A percentile compares a stretch with the other conserved stretches of the same genome.
Evolutionary conservation across 805 yeast genomes (phyloP).

Genomic region (Candida vartiovaarae): DNA sequence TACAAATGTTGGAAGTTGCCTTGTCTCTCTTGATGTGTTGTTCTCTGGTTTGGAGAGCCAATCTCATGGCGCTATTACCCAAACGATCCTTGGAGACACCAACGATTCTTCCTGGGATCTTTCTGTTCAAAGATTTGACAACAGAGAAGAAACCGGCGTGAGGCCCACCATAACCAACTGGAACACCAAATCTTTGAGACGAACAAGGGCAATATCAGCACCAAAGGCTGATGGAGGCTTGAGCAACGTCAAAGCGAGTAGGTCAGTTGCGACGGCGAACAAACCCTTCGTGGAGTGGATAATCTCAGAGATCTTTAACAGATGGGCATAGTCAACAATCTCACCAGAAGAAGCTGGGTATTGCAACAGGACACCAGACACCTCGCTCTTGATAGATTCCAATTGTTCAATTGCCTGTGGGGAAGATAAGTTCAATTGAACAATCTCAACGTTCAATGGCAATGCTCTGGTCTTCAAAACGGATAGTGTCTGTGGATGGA

Average conservation of each 20-base stretch:
- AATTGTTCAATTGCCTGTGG: conserved; percentile 31
- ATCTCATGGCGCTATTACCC: conserved; percentile 81
- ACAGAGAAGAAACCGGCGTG: conserved; percentile 98
- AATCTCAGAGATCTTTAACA: conserved; percentile 49
- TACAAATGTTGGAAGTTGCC: conserved; percentile 96
- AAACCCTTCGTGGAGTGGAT: conserved; percentile 70
- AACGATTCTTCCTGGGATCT: conserved; percentile 93
- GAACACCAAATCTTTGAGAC: conserved; percentile 95
- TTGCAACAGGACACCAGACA: conserved; percentile 82
- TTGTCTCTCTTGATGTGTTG: conserved; percentile 97
- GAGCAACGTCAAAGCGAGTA: conserved; percentile 79
- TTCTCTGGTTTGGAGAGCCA: conserved; percentile 96
- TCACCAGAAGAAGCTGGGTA: conserved; percentile 88
- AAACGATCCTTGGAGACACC: conserved; percentile 90
- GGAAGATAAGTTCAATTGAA: conserved; percentile 47
- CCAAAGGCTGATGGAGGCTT: conserved; percentile 80
- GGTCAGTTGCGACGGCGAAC: conserved; percentile 83
- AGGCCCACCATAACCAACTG: conserved; percentile 97
- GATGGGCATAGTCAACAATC: conserved; percentile 40
- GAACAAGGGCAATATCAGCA: conserved; percentile 89
- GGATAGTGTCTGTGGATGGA: conserved; percentile 81
- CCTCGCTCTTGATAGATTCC: conserved; percentile 27
- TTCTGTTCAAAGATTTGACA: conserved; percentile 70
- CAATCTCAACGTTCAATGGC: conserved; percentile 62
- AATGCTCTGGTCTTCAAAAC: conserved; percentile 76